These are phyloP conservation scores for Plantago ovata DNA, from an alignment of 257 asterid species.

Conservation along the genomic window DNA sequence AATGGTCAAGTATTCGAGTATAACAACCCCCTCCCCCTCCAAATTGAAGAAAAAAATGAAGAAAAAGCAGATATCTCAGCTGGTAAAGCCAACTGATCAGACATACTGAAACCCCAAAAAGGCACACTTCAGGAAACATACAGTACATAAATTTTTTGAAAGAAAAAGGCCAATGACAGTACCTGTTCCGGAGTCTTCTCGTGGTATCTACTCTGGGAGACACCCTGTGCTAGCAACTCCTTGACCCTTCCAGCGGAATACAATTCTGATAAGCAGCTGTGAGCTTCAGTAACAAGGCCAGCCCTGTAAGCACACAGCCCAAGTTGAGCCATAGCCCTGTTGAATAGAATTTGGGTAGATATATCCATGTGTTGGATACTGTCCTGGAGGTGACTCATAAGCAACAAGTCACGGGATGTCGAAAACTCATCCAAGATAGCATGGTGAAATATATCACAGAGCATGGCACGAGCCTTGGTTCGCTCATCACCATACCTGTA, in stretches of 20 bases:
- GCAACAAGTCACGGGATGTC: constrained; percentile 71
- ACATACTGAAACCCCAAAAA: too few species aligned
- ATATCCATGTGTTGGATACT: constrained; percentile 91
- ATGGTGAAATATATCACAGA: constrained; percentile 89
- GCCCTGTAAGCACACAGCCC: constrained; percentile 83
- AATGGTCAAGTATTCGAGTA: too few species aligned
- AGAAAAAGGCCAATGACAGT: constrained; percentile 3
- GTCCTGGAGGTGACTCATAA: constrained; percentile 95
- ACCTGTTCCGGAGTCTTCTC: constrained; percentile 99
- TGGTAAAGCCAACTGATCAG: too few species aligned
- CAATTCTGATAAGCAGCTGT: constrained; percentile 75
- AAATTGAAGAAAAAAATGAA: too few species aligned
- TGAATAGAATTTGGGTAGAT: constrained; percentile 81
- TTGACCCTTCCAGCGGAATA: constrained; percentile 89
- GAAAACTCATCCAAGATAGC: constrained; percentile 87
- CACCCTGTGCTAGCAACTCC: constrained; percentile 94
- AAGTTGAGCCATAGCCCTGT: constrained; percentile 96
- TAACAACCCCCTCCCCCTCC: too few species aligned
- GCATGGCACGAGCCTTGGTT: constrained; percentile 96
- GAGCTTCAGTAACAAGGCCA: constrained; percentile 73
- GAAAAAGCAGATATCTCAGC: too few species aligned
- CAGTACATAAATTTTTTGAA: too few species aligned
- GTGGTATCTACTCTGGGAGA: constrained; percentile 81
- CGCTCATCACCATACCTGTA: constrained; percentile 82
- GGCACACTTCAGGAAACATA: too few species aligned